These are phyloP conservation scores for Polyplosphaeria fusca DNA, from an alignment of 495 filamentous ascomycete genomes.

Conservation along the genomic window DNA sequence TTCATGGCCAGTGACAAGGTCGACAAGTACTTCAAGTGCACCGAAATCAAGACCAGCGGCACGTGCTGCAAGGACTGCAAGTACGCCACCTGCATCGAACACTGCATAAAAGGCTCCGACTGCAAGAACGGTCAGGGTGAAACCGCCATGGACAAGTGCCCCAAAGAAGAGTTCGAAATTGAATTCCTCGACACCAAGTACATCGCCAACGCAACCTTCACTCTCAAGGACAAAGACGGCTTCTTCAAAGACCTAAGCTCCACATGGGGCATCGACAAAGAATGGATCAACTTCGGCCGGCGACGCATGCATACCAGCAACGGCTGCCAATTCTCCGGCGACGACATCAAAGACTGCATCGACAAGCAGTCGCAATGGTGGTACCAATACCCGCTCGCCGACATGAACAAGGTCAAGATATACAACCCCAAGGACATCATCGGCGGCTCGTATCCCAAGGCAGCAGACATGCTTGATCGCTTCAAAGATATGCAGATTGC, in stretches of 20 bases:
- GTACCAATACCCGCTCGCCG: slow-evolving; percentile 9
- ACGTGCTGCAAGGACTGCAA: slow-evolving; percentile 5
- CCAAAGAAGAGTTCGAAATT: slow-evolving; percentile 3
- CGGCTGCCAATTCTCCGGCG: slow-evolving; percentile 1
- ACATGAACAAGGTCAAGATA: slow-evolving; percentile 2
- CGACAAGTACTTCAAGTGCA: slow-evolving; percentile 15
- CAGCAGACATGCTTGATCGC: slow-evolving; percentile 2
- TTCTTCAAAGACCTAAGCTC: slow-evolving; percentile 5
- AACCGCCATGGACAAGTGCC: slow-evolving; percentile 14
- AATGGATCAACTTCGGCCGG: slow-evolving; percentile 1
- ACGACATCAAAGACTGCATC: slow-evolving; percentile 1
- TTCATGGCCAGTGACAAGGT: slow-evolving; percentile 17
- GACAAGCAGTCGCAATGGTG: background rate
- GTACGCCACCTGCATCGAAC: background rate
- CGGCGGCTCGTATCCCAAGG: slow-evolving; percentile 4
- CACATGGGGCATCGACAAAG: background rate
- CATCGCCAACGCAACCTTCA: background rate
- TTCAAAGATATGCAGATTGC: background rate
- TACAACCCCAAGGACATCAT: slow-evolving; percentile 18
- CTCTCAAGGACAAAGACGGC: background rate
- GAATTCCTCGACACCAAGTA: background rate
- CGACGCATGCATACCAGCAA: slow-evolving; percentile 2
- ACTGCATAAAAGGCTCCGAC: slow-evolving; percentile 9
- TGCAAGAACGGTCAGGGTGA: slow-evolving; percentile 6
- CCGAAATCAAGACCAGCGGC: background rate